Conservation (phyloP, 352 stramenopile genomes). For the Phytophthora cryptogea region DNA sequence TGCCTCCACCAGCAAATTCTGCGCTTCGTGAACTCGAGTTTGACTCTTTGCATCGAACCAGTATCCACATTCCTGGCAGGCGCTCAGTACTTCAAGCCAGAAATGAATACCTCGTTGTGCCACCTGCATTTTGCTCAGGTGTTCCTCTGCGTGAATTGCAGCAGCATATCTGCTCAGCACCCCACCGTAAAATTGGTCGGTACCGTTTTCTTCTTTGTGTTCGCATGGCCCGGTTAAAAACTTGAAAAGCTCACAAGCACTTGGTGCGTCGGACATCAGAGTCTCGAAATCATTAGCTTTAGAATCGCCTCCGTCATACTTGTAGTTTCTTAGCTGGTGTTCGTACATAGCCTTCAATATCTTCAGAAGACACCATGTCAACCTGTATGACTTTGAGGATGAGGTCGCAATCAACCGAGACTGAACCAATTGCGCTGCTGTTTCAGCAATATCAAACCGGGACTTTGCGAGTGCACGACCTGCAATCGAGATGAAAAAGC, state of each 20-base stretch:
- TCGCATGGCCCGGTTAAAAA: constrained; percentile 15
- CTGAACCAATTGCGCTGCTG: constrained; percentile 33
- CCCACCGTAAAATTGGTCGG: constrained; percentile 1
- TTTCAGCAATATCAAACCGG: constrained; percentile 37
- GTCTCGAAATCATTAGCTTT: constrained; percentile 1
- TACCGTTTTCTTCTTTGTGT: not conserved
- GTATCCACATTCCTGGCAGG: constrained; percentile 43
- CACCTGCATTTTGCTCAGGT: not conserved
- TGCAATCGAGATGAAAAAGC: constrained; percentile 48
- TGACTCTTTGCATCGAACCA: constrained; percentile 42
- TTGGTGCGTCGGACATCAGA: constrained; percentile 10
- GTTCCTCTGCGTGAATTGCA: constrained; percentile 1
- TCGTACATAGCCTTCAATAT: constrained; percentile 27
- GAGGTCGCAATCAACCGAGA: constrained; percentile 11
- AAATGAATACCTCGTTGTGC: constrained; percentile 22
- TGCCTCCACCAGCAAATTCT: constrained; percentile 42
- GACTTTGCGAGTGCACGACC: constrained; percentile 19
- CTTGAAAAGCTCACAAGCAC: constrained; percentile 27
- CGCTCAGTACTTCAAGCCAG: constrained; percentile 37
- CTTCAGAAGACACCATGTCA: constrained; percentile 32
- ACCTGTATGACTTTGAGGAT: constrained; percentile 9
- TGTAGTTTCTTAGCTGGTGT: constrained; percentile 1
- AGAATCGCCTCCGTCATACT: constrained; percentile 1
- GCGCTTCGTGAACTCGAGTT: constrained; percentile 42
- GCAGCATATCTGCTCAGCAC: constrained; percentile 1